Conservation (phyloP, 2,329 filamentous ascomycete genomes). For the Pyricularia pennisetigena region DNA sequence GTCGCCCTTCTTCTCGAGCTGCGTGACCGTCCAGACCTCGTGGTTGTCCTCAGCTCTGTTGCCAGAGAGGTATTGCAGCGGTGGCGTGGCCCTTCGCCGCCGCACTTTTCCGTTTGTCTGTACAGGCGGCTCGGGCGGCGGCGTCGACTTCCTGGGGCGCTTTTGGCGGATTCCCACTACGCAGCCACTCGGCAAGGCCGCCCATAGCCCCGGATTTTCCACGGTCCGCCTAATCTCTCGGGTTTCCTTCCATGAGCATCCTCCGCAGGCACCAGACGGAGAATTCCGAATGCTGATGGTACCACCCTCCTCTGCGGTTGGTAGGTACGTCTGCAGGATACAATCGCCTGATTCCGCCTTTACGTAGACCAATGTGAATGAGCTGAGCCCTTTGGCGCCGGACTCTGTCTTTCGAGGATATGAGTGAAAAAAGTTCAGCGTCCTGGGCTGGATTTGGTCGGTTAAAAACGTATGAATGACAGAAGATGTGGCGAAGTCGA, state of each 20-base stretch:
- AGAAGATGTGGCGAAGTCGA: conserved; percentile 46
- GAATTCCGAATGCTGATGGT: conserved; percentile 41
- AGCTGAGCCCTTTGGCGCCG: conserved; percentile 45
- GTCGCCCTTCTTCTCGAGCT: conserved; percentile 30
- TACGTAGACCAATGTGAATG: conserved; percentile 55
- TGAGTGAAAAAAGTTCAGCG: conserved; percentile 51
- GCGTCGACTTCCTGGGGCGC: conserved; percentile 14
- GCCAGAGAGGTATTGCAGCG: neutral
- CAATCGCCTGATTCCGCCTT: conserved; percentile 50
- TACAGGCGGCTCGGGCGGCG: neutral
- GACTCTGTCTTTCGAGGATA: conserved; percentile 40
- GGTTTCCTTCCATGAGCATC: conserved; percentile 41
- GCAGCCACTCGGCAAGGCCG: conserved; percentile 47
- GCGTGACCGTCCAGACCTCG: conserved; percentile 45
- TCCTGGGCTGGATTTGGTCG: conserved; percentile 45
- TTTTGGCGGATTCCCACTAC: conserved; percentile 53
- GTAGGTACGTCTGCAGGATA: conserved; percentile 54
- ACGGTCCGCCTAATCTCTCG: conserved; percentile 42
- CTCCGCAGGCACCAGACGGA: conserved; percentile 8
- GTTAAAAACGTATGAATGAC: conserved; percentile 54
- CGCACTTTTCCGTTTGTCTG: conserved; percentile 4
- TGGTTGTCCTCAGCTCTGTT: conserved; percentile 24
- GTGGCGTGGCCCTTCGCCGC: conserved; percentile 4
- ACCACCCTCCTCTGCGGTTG: conserved; percentile 36
- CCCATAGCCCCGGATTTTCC: conserved; percentile 56